Conservation (phyloP, 768 basidiomycete species). For the Pleurotus eryngii region DNA sequence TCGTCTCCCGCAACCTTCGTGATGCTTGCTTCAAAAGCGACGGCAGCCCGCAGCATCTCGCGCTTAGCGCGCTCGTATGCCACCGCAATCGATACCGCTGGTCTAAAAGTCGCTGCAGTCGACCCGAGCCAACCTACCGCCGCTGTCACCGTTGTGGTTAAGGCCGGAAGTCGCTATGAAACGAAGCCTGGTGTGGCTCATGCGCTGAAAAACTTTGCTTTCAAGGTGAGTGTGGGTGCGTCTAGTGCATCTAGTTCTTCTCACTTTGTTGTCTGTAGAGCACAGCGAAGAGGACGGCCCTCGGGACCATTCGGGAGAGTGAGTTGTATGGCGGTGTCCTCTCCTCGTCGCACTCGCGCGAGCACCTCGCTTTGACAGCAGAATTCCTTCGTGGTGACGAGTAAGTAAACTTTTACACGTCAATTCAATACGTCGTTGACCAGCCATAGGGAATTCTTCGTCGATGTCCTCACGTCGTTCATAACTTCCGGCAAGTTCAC, state of each 20-base stretch:
- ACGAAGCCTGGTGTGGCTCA: slow-evolving; percentile 87
- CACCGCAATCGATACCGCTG: slow-evolving; percentile 74
- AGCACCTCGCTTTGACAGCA: slow-evolving; percentile 90
- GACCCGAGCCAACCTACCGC: slow-evolving; percentile 84
- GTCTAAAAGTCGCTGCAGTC: slow-evolving; percentile 82
- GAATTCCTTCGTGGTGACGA: slow-evolving; percentile 96
- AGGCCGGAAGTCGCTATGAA: slow-evolving; percentile 90
- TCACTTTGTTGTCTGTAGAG: slow-evolving; percentile 47
- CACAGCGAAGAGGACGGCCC: slow-evolving; percentile 79
- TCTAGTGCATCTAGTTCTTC: not conserved
- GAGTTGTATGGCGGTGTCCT: slow-evolving; percentile 93
- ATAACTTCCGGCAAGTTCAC: slow-evolving; percentile 80
- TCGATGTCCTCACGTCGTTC: slow-evolving; percentile 83
- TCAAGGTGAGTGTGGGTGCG: slow-evolving; percentile 69
- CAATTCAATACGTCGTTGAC: not conserved
- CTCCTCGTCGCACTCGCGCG: slow-evolving; percentile 78
- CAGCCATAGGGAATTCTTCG: slow-evolving; percentile 72
- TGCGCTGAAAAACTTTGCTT: slow-evolving; percentile 96
- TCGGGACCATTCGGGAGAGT: slow-evolving; percentile 88
- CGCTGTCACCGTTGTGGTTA: slow-evolving; percentile 85
- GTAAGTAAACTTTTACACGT: slow-evolving; percentile 49
- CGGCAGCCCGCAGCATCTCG: slow-evolving; percentile 50
- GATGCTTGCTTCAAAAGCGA: slow-evolving; percentile 64
- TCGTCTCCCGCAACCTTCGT: slow-evolving; percentile 30
- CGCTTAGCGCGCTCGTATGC: slow-evolving; percentile 74